Base-by-base conservation (phyloP, 192 early-diverging fungal genomes). In the Coemansia sp. region DNA sequence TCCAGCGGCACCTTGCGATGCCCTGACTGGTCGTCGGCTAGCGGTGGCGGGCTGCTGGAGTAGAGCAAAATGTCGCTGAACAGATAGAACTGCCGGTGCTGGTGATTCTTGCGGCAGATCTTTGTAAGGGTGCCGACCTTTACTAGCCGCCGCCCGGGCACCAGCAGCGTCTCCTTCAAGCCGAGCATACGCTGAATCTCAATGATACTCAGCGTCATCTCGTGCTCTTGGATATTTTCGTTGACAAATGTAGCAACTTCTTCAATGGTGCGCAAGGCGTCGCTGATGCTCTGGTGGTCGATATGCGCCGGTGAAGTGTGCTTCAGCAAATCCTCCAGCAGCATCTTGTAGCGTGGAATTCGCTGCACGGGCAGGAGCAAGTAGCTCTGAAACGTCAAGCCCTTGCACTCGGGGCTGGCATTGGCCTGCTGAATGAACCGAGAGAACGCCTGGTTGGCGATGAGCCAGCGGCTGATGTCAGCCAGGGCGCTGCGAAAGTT, bases 1-100 rank as follows among this genome's bases (percentile, higher is more conserved):
- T 91, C 91, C 17, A 93, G 80, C 30, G 77, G 71, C 32, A 92
- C 83, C 55, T 87, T 89, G n/a, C 91, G 89, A 73, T 93, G 90
- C 35, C 90, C 92, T 0, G 76, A 77, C 64, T 84, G 87, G 19
- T 88, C 86, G 52, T 88, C 87, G 23, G 90, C 86, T 69, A 91
- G 69, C 19, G 83, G 63, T 16, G 82, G 82, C 59, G 59, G 35
- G 13, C 88, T 86, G 63, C 88, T 90, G 10, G 90, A 87, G 82
- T 90, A 92, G 38, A 95, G 77, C 13, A 95, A 82, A 40, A 90
- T 87, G 76, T 95, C 93, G 42, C 89, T 90, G 72, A 95, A 88
- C 52, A 95, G 74, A 62, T 92, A 90, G 58, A 95, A 85, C 50
- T 82, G 73, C 39, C 92, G 87, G 28, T 77, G 73, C 73, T 95